Conservation (phyloP, 805 yeast genomes). For the Cyberlindnera galapagoensis region DNA sequence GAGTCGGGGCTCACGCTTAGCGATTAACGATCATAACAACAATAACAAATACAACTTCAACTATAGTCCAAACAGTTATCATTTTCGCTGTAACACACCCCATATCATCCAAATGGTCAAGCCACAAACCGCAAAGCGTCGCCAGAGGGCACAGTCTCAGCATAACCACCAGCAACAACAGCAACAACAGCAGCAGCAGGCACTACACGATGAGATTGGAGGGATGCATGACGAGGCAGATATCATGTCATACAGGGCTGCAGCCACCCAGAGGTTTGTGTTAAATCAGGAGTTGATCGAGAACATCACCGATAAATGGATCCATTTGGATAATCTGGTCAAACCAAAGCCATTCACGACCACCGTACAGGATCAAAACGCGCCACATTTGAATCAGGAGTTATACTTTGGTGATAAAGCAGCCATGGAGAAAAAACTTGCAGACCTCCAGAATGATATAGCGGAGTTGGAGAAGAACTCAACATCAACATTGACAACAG, state of each 20-base stretch:
- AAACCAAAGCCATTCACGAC: conserved; percentile 31
- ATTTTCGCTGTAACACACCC: too few species aligned
- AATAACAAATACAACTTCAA: too few species aligned
- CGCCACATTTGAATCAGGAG: conserved; percentile 16
- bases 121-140: conserved; percentile 20
- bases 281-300: conserved; percentile 45
- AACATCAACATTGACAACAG: neutral
- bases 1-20: too few species aligned
- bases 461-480: conserved; percentile 10
- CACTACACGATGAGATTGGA: conserved; percentile 18
- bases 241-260: conserved; percentile 40
- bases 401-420: conserved; percentile 21
- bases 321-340: conserved; percentile 39
- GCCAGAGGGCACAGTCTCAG: conserved; percentile 18
- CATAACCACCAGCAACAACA: conserved; percentile 8
- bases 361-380: conserved; percentile 8
- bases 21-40: too few species aligned
- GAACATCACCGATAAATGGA: conserved; percentile 37
- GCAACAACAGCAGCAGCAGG: conserved; percentile 9
- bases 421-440: conserved; percentile 19
- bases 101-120: conserved; percentile 15
- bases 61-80: too few species aligned
- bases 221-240: conserved; percentile 47
- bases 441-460: conserved; percentile 15
- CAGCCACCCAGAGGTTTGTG: conserved; percentile 37